Base-by-base conservation (phyloP, 2,329 filamentous ascomycete species). In the Pochonia chlamydosporia region DNA sequence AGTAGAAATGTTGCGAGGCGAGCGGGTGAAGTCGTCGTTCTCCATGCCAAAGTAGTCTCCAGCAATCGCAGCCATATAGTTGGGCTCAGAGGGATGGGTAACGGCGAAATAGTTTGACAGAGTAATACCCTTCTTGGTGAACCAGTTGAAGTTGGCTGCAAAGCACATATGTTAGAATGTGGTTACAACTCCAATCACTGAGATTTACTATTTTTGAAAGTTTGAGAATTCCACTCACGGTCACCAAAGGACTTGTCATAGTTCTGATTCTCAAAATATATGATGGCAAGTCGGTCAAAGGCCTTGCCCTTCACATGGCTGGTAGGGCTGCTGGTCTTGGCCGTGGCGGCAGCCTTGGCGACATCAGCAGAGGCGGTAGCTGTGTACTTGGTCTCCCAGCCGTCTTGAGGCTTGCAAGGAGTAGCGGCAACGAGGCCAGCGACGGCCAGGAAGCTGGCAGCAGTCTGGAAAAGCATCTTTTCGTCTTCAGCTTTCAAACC, bases 221-320 rank as follows among this genome's bases (percentile, higher is more conserved):
- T n/a, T n/a, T n/a, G 35, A 23, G n/a, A 14, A 39, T 9, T n/a
- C n/a, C 40, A 68, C 76, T 59, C 59, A 79, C 76, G 74, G 62
- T 90, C 84, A 14, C 73, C 76, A 31, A 71, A 70, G 2, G 85
- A 81, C 58, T 82, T 77, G 44, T 79, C 74, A 54, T 78, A 90
- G 64, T 83, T 75, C 42, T 82, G 87, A 62, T 91, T 91, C 70
- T 91, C 87, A 41, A 89, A 74, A 82, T 84, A 91, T 63, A 91
- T 81, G 48, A 82, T 78, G 47, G 81, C 81, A 51, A 87, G 78
- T 14, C 87, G 81, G 60, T 89, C 78, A 60, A 91, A 91, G 0
- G 75, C 81, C 60, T 84, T 81, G 52, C 88, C 88, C 60, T 80
- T 75, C 44, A 90, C 81, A 57, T 81, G 62, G 61, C 75, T 82